These are phyloP conservation scores for Lablab purpureus DNA, from an alignment of 306 rosid genomes.

Conservation along the genomic window DNA sequence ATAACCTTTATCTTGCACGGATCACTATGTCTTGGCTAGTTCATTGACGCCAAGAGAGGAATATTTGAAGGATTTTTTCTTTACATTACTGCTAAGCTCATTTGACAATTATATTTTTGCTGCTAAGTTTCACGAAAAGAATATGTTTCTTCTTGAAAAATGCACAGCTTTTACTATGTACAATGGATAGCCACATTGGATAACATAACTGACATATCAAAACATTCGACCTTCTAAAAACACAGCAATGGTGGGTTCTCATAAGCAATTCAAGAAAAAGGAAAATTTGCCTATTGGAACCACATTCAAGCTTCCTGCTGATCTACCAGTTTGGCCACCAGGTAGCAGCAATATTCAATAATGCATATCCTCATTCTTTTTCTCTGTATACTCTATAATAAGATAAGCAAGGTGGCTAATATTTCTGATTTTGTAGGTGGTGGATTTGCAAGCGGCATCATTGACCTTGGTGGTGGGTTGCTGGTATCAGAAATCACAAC, in stretches of 20 bases:
- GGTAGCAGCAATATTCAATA: conserved; percentile 34
- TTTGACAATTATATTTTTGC: not conserved
- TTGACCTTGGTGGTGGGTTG: conserved; percentile 77
- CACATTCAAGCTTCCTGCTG: conserved; percentile 67
- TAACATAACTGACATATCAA: not conserved
- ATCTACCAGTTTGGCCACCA: conserved; percentile 57
- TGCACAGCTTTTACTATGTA: not conserved
- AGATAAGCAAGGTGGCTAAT: not conserved
- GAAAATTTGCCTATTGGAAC: conserved; percentile 56
- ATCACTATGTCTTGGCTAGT: conserved; percentile 1
- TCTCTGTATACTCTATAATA: not conserved
- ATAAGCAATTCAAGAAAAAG: conserved; percentile 36
- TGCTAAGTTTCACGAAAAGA: conserved; percentile 23
- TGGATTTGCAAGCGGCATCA: conserved; percentile 70
- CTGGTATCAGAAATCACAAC: conserved; percentile 60
- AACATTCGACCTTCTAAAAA: not conserved
- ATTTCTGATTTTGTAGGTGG: conserved; percentile 42
- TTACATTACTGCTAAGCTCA: not conserved
- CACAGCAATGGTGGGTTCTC: conserved; percentile 56
- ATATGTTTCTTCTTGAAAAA: conserved; percentile 46
- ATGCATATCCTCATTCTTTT: not conserved
- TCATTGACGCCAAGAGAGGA: not conserved
- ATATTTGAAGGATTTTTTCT: conserved; percentile 11
- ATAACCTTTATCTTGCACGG: not conserved
- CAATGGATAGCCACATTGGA: not conserved